Evolutionary conservation across 1,284 basidiomycete species (phyloP).

Genomic region (Leucocoprinus gongylophorus): DNA sequence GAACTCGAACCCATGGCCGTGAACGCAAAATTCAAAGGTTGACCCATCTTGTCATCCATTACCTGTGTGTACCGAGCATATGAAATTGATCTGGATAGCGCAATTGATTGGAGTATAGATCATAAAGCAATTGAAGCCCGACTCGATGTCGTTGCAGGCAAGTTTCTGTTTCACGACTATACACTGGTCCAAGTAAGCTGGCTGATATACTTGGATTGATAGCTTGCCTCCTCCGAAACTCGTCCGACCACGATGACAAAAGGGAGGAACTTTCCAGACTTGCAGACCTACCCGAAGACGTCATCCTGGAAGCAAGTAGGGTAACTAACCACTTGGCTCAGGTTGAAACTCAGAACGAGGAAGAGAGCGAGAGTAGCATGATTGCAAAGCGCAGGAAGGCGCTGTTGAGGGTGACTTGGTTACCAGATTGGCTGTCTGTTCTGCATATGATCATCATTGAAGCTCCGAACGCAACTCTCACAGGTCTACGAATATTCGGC

Average conservation of each 20-base stretch:
- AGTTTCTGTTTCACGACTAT: background rate
- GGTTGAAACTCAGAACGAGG: constrained; percentile 51
- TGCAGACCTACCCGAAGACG: constrained; percentile 70
- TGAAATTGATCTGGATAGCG: background rate
- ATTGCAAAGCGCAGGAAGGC: constrained; percentile 58
- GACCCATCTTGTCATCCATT: constrained; percentile 75
- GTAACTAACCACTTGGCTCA: constrained; percentile 56
- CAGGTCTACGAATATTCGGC: constrained; percentile 65
- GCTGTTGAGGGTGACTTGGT: constrained; percentile 50
- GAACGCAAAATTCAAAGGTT: constrained; percentile 76
- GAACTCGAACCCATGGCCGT: constrained; percentile 79
- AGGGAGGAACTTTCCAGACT: constrained; percentile 70
- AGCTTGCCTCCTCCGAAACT: constrained; percentile 63
- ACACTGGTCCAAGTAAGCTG: background rate
- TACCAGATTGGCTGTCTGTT: background rate
- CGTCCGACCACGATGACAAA: constrained; percentile 47
- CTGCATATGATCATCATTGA: constrained; percentile 2
- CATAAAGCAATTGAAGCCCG: constrained; percentile 67
- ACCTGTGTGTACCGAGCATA: constrained; percentile 43
- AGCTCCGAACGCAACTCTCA: constrained; percentile 64
- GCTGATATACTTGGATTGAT: background rate
- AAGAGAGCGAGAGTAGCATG: constrained; percentile 53
- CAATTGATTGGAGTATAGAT: constrained; percentile 31
- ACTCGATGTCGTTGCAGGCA: constrained; percentile 79
- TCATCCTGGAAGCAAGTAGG: constrained; percentile 53